phyloP scores from a whole-genome alignment of 352 stramenopile species.

The Bremia lactucae region DNA sequence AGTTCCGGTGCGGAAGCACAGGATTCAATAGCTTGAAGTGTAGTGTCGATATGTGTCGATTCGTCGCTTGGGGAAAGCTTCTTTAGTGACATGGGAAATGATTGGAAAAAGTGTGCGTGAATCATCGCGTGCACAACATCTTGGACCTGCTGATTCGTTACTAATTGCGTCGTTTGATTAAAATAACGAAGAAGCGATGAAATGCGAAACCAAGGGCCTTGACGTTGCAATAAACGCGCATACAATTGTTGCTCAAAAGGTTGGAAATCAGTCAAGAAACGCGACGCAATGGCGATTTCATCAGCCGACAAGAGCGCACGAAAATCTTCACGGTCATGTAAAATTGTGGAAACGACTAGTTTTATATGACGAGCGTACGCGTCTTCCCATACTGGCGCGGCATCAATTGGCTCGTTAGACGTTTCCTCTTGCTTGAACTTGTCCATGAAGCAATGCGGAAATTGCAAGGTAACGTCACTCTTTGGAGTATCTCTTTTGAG shows the following conservation, averaged over 20 bases:
- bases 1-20: constrained; percentile 41
- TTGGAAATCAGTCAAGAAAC: constrained; percentile 38
- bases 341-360: constrained; percentile 39
- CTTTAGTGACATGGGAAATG: constrained; percentile 11
- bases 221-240: constrained; percentile 65
- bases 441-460: too few species aligned
- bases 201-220: constrained; percentile 64
- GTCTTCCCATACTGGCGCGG: constrained; percentile 23
- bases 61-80: constrained; percentile 4
- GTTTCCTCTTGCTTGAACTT: too few species aligned
- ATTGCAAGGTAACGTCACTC: too few species aligned
- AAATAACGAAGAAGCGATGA: constrained; percentile 58
- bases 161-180: constrained; percentile 7
- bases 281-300: constrained; percentile 30
- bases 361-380: constrained; percentile 57
- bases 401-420: not conserved
- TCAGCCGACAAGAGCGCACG: constrained; percentile 30
- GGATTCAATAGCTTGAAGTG: constrained; percentile 43
- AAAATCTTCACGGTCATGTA: constrained; percentile 36
- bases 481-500: not conserved
- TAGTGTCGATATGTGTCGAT: constrained; percentile 10
- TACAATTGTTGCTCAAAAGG: constrained; percentile 57
- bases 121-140: constrained; percentile 31
- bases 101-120: constrained; percentile 24
- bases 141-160: constrained; percentile 27